Evolutionary conservation across 2,329 filamentous ascomycete species (phyloP).

Genomic region (Seiridium cupressi): DNA sequence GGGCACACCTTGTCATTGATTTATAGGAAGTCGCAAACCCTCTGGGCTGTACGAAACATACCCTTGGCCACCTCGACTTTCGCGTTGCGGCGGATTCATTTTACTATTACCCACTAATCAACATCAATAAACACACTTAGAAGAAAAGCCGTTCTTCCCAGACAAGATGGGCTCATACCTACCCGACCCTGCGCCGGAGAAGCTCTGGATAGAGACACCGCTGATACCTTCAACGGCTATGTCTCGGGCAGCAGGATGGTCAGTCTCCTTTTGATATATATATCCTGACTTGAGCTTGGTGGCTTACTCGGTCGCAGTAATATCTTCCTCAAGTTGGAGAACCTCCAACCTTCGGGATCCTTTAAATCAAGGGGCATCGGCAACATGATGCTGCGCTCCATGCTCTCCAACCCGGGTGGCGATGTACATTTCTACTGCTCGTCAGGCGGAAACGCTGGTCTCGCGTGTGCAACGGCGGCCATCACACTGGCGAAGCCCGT

Average conservation of each 20-base stretch:
- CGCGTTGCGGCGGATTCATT: not conserved
- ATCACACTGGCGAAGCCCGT: conserved; percentile 55
- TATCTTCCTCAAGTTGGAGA: conserved; percentile 83
- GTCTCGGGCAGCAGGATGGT: conserved; percentile 72
- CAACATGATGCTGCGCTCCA: conserved; percentile 57
- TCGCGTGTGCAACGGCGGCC: conserved; percentile 76
- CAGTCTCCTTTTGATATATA: conserved; percentile 23
- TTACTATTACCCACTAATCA: not conserved
- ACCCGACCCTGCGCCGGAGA: conserved; percentile 34
- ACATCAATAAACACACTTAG: not conserved
- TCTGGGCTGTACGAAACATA: not conserved
- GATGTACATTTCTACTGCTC: conserved; percentile 73
- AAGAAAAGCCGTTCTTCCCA: not conserved
- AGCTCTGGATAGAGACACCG: conserved; percentile 71
- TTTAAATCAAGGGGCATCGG: conserved; percentile 84
- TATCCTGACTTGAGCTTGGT: no score
- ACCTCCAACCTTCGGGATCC: conserved; percentile 78
- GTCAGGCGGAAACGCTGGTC: conserved; percentile 80
- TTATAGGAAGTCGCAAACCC: no score
- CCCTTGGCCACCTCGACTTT: not conserved
- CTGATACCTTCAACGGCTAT: conserved; percentile 65
- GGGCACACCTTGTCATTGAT: not conserved
- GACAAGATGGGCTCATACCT: conserved; percentile 38
- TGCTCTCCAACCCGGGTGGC: conserved; percentile 26
- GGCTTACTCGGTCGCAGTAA: conserved; percentile 45